A percentile compares a stretch with the other conserved stretches of the same genome.
Conservation (phyloP, 805 yeast genomes). For the Saturnispora sanitii region DNA sequence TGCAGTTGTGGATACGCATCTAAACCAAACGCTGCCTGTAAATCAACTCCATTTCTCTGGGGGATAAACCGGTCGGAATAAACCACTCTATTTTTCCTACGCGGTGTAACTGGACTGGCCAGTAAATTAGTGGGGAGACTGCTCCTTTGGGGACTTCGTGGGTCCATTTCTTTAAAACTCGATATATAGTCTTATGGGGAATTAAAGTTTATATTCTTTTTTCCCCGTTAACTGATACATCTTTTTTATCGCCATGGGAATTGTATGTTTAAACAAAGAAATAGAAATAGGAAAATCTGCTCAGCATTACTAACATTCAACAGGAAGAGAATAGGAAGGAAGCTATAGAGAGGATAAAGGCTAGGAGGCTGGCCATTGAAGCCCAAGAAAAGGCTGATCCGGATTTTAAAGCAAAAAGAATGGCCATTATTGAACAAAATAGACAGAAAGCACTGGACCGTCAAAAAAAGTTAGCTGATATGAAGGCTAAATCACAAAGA, state of each 20-base stretch:
- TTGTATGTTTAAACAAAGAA: neutral
- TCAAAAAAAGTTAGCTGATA: slow-evolving; percentile 12
- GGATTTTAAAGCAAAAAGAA: slow-evolving; percentile 16
- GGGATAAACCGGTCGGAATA: slow-evolving; percentile 88
- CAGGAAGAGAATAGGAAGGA: slow-evolving; percentile 48
- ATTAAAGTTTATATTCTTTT: too few species aligned
- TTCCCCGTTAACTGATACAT: neutral
- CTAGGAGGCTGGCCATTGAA: slow-evolving; percentile 26
- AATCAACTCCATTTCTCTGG: slow-evolving; percentile 70
- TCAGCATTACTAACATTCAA: too few species aligned
- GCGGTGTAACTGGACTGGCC: slow-evolving; percentile 35
- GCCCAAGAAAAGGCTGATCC: neutral
- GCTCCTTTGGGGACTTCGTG: slow-evolving; percentile 9
- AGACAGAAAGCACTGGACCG: slow-evolving; percentile 42
- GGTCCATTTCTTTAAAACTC: neutral
- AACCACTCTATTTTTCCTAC: slow-evolving; percentile 38
- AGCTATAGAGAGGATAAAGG: slow-evolving; percentile 50
- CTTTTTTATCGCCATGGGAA: neutral
- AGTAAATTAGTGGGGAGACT: too few species aligned
- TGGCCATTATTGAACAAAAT: slow-evolving; percentile 40
- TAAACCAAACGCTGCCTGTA: slow-evolving; percentile 74
- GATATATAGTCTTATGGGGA: too few species aligned
- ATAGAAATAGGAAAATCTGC: too few species aligned
- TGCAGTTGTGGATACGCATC: slow-evolving; percentile 14
- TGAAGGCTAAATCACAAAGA: neutral